Base-by-base conservation (phyloP, 2,329 filamentous ascomycete species). In the Cladosporium oxysporum region DNA sequence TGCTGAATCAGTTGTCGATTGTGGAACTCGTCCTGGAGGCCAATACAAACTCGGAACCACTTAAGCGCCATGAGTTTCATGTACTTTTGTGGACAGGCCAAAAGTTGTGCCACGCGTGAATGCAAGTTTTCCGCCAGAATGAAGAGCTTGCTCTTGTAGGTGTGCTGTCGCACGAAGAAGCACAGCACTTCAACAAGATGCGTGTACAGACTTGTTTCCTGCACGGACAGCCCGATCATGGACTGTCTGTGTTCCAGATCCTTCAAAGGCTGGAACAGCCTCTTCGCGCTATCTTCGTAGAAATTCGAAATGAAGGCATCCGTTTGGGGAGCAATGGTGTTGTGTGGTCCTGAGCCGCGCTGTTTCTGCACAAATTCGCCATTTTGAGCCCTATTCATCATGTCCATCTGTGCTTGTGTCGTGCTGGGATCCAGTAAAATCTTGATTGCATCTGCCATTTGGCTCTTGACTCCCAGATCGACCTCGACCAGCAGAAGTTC, bases 381-480 rank as follows among this genome's bases (percentile, higher is more conserved):
- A 67, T 90, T 90, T 11, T 66, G 64, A 41, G 84, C 84, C 50
- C 71, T 66, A 69, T 80, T 82, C 67, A 87, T 82, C 50, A 82
- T 82, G 68, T 91, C 89, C 70, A 88, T 83, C 44, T 85, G 86
- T 65, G 83, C 78, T 60, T 84, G 83, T 58, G 84, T 84, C 64
- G 87, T 78, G 78, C 88, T 79, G 76, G 92, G 83, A 70, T 98
- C 95, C 41, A 99, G 84, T 12, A 99, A 83, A 26, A 98, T 91
- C 79, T 97, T 97, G 76, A 99, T 90, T 8, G 94, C 92, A 80
- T 99, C 95, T 3, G 93, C 93, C 74, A 98, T 90, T 77, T 98
- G 95, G 31, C 92, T 93, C 79, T 97, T 97, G 69, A 98, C 93
- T 0, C 95, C 95, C 18, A 98, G 83, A 75, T 99, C 95, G 21